phyloP scores from a whole-genome alignment of 2,329 filamentous ascomycete species.

The Lasiodiplodia hormozganensis region DNA sequence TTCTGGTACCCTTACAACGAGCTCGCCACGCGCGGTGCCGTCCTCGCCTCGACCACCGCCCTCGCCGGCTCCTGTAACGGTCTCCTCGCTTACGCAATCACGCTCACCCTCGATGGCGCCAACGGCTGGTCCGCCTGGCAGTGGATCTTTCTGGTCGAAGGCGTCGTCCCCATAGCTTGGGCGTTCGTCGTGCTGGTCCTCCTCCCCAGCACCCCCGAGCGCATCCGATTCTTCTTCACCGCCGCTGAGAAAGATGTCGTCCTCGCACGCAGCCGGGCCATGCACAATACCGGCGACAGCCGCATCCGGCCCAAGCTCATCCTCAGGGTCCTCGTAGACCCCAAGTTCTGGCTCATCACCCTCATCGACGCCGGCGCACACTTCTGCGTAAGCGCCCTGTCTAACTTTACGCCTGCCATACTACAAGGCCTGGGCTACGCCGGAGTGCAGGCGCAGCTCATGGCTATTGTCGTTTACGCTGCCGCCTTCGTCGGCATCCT shows the following conservation, averaged over 20 bases:
- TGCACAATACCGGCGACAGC: background rate
- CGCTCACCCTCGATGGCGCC: background rate
- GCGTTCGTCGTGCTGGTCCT: background rate
- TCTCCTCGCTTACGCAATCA: background rate
- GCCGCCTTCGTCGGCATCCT: conserved; percentile 28
- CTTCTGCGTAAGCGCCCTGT: conserved; percentile 28
- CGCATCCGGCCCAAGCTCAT: background rate
- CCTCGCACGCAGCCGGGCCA: background rate
- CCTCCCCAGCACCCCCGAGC: background rate
- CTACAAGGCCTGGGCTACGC: conserved; percentile 30
- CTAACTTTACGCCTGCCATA: conserved; percentile 32
- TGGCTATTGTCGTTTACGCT: conserved; percentile 32
- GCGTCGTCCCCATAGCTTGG: background rate
- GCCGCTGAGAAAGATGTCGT: background rate
- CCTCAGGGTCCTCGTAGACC: conserved; percentile 14
- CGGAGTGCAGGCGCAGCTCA: conserved; percentile 30
- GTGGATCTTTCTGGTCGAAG: background rate
- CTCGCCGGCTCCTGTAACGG: background rate
- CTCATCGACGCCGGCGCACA: conserved; percentile 27
- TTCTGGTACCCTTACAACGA: conserved; percentile 25
- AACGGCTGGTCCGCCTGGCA: background rate
- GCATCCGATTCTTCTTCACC: background rate
- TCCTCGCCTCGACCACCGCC: conserved; percentile 12
- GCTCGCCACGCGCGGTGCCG: conserved; percentile 1
- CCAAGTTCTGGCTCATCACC: conserved; percentile 32